These are phyloP conservation scores for Meripilus lineatus DNA, from an alignment of 1,284 basidiomycete species.

Conservation along the genomic window DNA sequence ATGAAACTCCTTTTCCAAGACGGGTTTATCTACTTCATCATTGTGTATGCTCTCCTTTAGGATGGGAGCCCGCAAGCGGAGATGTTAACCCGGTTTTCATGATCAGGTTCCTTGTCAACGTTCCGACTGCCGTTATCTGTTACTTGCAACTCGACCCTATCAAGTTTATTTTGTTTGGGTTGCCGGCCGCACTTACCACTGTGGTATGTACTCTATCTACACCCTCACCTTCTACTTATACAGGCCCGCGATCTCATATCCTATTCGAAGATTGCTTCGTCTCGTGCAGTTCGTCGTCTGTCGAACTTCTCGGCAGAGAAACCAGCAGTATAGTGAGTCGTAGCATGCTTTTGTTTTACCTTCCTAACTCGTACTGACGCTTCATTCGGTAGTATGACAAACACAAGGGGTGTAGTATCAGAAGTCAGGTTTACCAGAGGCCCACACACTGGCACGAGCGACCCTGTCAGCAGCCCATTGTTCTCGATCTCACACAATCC, in stretches of 20 bases:
- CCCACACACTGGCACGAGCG: no score
- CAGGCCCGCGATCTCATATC: neutral
- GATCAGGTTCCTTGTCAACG: neutral
- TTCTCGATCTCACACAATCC: no score
- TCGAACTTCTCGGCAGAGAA: constrained; percentile 2
- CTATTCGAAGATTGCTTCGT: neutral
- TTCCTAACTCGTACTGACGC: no score
- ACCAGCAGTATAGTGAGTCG: no score
- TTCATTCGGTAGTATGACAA: no score
- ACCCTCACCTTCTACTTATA: neutral
- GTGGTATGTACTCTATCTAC: neutral
- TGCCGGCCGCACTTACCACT: neutral
- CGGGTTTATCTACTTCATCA: neutral
- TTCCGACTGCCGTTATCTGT: neutral
- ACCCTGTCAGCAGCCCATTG: no score
- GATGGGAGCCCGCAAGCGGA: neutral
- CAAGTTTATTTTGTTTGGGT: neutral
- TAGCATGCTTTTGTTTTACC: no score
- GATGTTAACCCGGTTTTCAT: neutral
- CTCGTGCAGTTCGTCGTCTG: neutral
- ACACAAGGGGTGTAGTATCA: no score
- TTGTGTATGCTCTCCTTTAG: neutral
- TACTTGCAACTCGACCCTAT: neutral
- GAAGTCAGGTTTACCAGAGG: no score
- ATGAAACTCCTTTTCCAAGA: neutral